Conservation (phyloP, 352 stramenopile genomes). For the Globisporangium okanoganense region DNA sequence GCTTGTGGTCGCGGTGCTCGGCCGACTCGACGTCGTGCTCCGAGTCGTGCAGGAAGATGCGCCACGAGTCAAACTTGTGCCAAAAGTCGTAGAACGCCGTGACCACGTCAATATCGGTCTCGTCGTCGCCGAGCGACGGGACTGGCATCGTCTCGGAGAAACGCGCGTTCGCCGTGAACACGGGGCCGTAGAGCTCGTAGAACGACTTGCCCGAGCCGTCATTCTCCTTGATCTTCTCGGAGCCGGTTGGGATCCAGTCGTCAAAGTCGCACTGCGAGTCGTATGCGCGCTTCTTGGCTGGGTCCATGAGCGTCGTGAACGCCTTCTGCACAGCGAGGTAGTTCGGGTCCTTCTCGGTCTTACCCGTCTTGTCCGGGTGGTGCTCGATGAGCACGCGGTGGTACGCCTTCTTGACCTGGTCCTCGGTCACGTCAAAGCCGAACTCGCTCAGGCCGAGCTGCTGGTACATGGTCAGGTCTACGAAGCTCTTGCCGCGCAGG, state of each 20-base stretch:
- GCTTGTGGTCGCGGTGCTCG: constrained; percentile 84
- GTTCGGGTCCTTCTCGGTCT: constrained; percentile 89
- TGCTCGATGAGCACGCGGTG: constrained; percentile 86
- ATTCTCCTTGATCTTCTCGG: constrained; percentile 79
- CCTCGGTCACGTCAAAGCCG: constrained; percentile 78
- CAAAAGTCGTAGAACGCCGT: constrained; percentile 90
- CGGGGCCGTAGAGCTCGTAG: constrained; percentile 80
- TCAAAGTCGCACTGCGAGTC: constrained; percentile 88
- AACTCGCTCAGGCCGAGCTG: constrained; percentile 71
- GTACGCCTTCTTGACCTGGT: constrained; percentile 87
- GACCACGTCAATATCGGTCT: constrained; percentile 56
- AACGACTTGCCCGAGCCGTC: constrained; percentile 76
- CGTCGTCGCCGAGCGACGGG: constrained; percentile 60
- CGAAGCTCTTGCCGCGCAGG: constrained; percentile 78
- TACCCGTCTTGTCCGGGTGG: constrained; percentile 85
- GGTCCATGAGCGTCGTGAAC: constrained; percentile 77
- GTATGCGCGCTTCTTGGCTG: constrained; percentile 80
- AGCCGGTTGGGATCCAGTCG: constrained; percentile 70
- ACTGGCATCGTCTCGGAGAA: constrained; percentile 84
- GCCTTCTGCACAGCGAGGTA: constrained; percentile 85
- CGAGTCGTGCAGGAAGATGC: constrained; percentile 78
- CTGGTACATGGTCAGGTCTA: constrained; percentile 86
- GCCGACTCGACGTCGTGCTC: constrained; percentile 84
- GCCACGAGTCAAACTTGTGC: constrained; percentile 86
- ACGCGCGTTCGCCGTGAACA: constrained; percentile 73